A percentile compares a stretch with the other conserved stretches of the same genome.
These are phyloP conservation scores for Myxozyma sirexii DNA, from an alignment of 805 yeast species.

Conservation along the genomic window DNA sequence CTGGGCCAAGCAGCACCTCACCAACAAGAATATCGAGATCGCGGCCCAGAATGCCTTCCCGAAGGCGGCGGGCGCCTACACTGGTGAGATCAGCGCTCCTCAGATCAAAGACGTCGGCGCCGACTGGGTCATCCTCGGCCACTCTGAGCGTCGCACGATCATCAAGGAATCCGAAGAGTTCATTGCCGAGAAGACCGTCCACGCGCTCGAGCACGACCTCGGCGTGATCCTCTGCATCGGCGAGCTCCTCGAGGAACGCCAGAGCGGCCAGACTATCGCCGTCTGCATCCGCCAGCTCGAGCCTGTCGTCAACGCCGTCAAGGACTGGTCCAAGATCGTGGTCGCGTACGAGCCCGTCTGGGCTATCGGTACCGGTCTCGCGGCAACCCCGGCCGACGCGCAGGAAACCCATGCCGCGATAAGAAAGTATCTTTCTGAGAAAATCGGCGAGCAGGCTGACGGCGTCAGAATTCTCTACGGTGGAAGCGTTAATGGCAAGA, in stretches of 20 bases:
- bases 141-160: conserved; percentile 97
- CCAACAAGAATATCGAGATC: conserved; percentile 67
- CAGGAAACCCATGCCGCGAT: conserved; percentile 90
- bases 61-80: conserved; percentile 93
- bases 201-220: conserved; percentile 86
- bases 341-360: conserved; percentile 99
- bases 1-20: conserved; percentile 70
- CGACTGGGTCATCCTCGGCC: conserved; percentile 94
- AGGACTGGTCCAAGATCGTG: conserved; percentile 90
- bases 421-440: conserved; percentile 76
- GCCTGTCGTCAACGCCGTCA: conserved; percentile 78
- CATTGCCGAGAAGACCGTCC: conserved; percentile 91
- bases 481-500: conserved; percentile 96
- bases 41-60: conserved; percentile 90
- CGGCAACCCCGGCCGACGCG: conserved; percentile 98
- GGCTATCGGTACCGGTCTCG: conserved; percentile 99
- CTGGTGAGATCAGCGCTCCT: conserved; percentile 85
- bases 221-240: conserved; percentile 96
- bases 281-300: conserved; percentile 87
- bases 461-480: conserved; percentile 92
- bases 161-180: conserved; percentile 81
- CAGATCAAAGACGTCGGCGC: conserved; percentile 90
- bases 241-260: conserved; percentile 77
- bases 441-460: conserved; percentile 81
- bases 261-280: conserved; percentile 80